Evolutionary conservation across 2,329 filamentous ascomycete genomes (phyloP), one percentile per base, ranked within the genome.

Genomic region (Ramularia collo-cygni): DNA sequence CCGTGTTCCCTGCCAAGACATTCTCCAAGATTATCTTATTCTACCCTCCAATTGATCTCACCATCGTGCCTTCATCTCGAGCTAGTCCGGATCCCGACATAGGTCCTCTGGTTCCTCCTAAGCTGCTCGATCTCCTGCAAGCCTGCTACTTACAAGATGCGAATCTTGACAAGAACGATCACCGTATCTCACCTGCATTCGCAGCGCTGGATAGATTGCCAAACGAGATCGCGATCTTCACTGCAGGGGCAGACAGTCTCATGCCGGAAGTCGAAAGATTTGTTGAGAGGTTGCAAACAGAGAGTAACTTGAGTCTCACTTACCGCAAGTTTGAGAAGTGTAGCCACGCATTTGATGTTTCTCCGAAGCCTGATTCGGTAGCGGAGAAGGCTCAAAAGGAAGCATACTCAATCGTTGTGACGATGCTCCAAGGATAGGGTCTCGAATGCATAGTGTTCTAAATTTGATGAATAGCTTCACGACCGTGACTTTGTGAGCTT

Each of bases 191-290:
- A 0, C 65, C 66, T 0, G 38, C 54, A 17, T 59, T 52, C n/a
- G 58, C 58, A 0, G 45, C 57, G 1, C 28, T 42, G 2, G 38
- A 45, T 8, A 42, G 49, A 2, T 61, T 57, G 36, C 56, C 59
- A 5, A 35, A 40, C 7, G 52, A 50, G 13, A 31, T 57, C 12
- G 34, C 67, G 13, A 46, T 68, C 8, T 40, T 68, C 35, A 60
- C 61, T 1, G 59, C 54, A 4, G 63, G 56, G 3, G 54, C 60
- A 2, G 66, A 69, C 48, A 46, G 40, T n/a, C 53, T 67, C 17
- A 56, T 54, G 1, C 51, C 53, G 1, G 67, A 69, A 39, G 56
- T 55, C 0, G 59, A 64, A 34, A 52, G 38, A 8, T 49, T 68
- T 14, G 64, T 55, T 0, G 40, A 52, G 43, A 59, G 45, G 39